phyloP scores from a whole-genome alignment of 331 rosid genomes.

The Spiraea crenata region DNA sequence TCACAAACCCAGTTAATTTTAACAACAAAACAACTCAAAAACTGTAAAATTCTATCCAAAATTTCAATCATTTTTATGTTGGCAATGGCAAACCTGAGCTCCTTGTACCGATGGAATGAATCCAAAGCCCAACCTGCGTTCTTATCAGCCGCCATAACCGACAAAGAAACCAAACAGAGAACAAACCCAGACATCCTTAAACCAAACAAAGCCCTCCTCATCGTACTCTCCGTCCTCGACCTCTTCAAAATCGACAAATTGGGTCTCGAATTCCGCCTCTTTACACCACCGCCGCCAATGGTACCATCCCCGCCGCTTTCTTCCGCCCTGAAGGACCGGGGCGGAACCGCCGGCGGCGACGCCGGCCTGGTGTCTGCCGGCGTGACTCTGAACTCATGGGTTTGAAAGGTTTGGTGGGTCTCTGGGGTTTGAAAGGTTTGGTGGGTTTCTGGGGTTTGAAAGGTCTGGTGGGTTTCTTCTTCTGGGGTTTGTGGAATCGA shows the following conservation, averaged over 20 bases:
- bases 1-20: neutral
- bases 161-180: slow-evolving; percentile 58
- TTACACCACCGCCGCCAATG: slow-evolving; percentile 9
- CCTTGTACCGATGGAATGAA: slow-evolving; percentile 76
- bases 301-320: slow-evolving; percentile 9
- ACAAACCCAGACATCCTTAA: slow-evolving; percentile 47
- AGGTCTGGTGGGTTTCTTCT: slow-evolving; percentile 30
- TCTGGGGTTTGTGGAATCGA: slow-evolving; percentile 16
- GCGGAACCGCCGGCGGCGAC: slow-evolving; percentile 39
- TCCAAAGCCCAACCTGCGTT: slow-evolving; percentile 71
- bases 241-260: slow-evolving; percentile 31
- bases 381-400: slow-evolving; percentile 28
- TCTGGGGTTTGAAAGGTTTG: slow-evolving; percentile 32
- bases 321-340: slow-evolving; percentile 43
- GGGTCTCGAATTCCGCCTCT: slow-evolving; percentile 42
- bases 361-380: slow-evolving; percentile 22
- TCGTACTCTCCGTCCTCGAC: slow-evolving; percentile 35
- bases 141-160: slow-evolving; percentile 60
- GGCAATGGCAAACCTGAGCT: slow-evolving; percentile 55
- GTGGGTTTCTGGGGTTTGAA: slow-evolving; percentile 31
- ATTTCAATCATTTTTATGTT: neutral
- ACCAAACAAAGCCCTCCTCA: slow-evolving; percentile 46
- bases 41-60: neutral
- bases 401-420: slow-evolving; percentile 33
- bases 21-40: neutral